phyloP scores from a whole-genome alignment of 129 eudicot genomes.

The Apium graveolens region DNA sequence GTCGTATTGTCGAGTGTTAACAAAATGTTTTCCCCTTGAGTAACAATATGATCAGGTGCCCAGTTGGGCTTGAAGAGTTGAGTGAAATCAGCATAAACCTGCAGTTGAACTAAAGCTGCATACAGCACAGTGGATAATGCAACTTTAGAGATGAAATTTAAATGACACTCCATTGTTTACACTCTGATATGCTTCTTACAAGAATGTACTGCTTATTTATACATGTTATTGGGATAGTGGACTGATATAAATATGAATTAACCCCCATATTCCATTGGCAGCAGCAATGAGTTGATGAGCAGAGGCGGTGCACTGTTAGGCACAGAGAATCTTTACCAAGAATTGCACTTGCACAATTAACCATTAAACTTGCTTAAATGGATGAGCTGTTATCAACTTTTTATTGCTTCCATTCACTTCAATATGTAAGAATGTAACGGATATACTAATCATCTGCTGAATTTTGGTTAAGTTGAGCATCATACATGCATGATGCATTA shows the following conservation, averaged over 20 bases:
- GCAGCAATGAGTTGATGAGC: background rate
- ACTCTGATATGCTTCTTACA: background rate
- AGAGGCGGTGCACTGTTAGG: background rate
- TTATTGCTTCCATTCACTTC: background rate
- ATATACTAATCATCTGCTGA: background rate
- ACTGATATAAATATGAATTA: background rate
- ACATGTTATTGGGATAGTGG: background rate
- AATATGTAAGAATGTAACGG: background rate
- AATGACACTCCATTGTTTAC: background rate
- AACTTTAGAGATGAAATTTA: background rate
- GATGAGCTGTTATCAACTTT: conserved; percentile 2
- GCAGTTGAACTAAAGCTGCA: background rate
- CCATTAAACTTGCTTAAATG: background rate
- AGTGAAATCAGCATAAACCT: conserved; percentile 8
- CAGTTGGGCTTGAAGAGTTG: conserved; percentile 22
- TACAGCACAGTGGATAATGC: background rate
- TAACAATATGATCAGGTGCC: conserved; percentile 32
- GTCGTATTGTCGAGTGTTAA: conserved; percentile 15
- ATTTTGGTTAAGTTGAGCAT: background rate
- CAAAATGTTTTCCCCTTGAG: conserved; percentile 16
- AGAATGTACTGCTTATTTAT: background rate
- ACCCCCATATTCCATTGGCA: background rate
- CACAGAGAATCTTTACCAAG: background rate
- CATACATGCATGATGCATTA: too few species aligned
- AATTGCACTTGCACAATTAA: background rate